These are phyloP conservation scores for Pyrenula massariospora DNA, from an alignment of 495 filamentous ascomycete species.

Conservation along the genomic window DNA sequence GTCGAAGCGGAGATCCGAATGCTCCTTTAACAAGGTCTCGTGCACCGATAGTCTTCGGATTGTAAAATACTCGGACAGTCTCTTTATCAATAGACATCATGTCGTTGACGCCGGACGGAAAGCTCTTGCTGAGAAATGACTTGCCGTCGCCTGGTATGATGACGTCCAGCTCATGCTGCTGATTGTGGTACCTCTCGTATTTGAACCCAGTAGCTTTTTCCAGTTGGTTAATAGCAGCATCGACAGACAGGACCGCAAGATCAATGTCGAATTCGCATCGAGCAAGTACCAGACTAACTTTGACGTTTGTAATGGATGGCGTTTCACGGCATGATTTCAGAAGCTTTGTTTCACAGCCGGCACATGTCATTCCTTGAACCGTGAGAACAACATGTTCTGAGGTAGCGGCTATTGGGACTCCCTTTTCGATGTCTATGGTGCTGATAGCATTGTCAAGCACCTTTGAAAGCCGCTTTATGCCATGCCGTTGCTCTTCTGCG, in stretches of 20 bases:
- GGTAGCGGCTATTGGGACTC: not conserved
- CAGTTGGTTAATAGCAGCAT: slow-evolving; percentile 35
- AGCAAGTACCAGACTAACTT: slow-evolving; percentile 48
- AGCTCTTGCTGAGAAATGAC: slow-evolving; percentile 17
- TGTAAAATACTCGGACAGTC: slow-evolving; percentile 38
- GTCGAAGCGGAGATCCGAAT: slow-evolving; percentile 22
- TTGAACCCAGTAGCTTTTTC: slow-evolving; percentile 48
- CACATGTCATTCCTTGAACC: slow-evolving; percentile 55
- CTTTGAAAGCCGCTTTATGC: no score
- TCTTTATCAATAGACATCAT: slow-evolving; percentile 27
- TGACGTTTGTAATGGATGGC: slow-evolving; percentile 33
- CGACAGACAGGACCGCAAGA: slow-evolving; percentile 19
- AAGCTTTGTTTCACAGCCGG: slow-evolving; percentile 53
- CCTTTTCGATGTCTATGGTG: not conserved
- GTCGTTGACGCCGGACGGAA: slow-evolving; percentile 33
- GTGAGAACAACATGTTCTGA: slow-evolving; percentile 24
- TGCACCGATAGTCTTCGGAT: slow-evolving; percentile 44
- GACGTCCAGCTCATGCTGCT: slow-evolving; percentile 39
- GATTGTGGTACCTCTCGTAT: slow-evolving; percentile 32
- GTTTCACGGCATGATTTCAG: slow-evolving; percentile 29
- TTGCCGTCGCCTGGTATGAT: slow-evolving; percentile 16
- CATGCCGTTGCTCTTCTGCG: no score
- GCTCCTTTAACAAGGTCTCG: slow-evolving; percentile 35
- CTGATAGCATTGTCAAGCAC: not conserved
- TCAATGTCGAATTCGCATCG: slow-evolving; percentile 51